Base-by-base conservation (phyloP, 352 stramenopile species). In the Phytophthora capsici region DNA sequence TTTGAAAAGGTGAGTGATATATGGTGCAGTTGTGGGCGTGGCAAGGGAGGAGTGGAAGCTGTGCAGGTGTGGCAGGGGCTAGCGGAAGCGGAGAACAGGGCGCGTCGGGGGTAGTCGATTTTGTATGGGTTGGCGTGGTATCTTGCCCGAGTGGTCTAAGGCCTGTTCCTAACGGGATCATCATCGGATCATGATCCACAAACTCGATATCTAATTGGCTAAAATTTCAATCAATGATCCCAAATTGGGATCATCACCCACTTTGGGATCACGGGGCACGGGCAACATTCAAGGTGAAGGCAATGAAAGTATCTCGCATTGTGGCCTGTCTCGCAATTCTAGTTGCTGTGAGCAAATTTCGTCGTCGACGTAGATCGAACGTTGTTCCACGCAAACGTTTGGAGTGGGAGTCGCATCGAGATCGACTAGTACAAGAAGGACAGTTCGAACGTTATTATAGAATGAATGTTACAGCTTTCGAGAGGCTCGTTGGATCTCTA, bases 101-200 rank as follows among this genome's bases (percentile, higher is more conserved):
- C n/a, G n/a, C n/a, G n/a, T n/a, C n/a, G n/a, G n/a, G n/a, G n/a
- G n/a, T n/a, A n/a, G n/a, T n/a, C n/a, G n/a, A n/a, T n/a, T n/a
- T 20, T 14, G 45, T n/a, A n/a, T n/a, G n/a, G n/a, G n/a, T n/a
- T n/a, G n/a, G n/a, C n/a, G n/a, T n/a, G n/a, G n/a, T n/a, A n/a
- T n/a, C n/a, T n/a, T n/a, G n/a, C n/a, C n/a, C n/a, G n/a, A n/a
- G n/a, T n/a, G n/a, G n/a, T n/a, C 28, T 53, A 14, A 53, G n/a
- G 26, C 26, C 46, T 6, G 34, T 57, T 57, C 34, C 36, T 57
- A 57, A 57, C 49, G 36, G 34, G 36, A 47, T 34, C 49, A 47
- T 23, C 32, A 4, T 23, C 36, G 19, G 10, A 26, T 22, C 14
- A 34, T 48, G 49, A 57, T 45, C 34, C 49, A 1, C n/a, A n/a